These are phyloP conservation scores for Neurospora tetrasperma DNA, from an alignment of 495 filamentous ascomycete genomes.

Conservation along the genomic window DNA sequence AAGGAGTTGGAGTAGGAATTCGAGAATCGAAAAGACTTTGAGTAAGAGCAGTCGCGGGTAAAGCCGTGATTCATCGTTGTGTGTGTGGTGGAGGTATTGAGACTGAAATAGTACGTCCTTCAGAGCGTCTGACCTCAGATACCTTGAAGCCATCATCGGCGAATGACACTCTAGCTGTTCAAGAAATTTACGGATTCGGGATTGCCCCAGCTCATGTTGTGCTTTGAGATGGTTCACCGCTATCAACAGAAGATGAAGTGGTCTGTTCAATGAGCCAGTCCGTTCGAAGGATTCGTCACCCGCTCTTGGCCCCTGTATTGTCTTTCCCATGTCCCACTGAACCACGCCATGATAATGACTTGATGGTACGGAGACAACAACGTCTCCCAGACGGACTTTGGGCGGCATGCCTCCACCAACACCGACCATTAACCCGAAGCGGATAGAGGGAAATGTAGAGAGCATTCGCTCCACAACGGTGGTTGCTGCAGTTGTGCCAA, in stretches of 20 bases:
- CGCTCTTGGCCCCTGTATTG: too few species aligned
- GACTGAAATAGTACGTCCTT: background rate
- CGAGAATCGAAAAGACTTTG: too few species aligned
- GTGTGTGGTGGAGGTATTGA: too few species aligned
- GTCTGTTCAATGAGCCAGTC: background rate
- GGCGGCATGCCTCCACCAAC: background rate
- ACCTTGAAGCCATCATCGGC: background rate
- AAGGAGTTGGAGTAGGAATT: too few species aligned
- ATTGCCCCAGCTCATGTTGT: background rate
- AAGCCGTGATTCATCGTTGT: too few species aligned
- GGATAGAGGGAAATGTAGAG: background rate
- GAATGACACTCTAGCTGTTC: background rate
- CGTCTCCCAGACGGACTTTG: background rate
- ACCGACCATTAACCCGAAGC: background rate
- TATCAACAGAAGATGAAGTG: background rate
- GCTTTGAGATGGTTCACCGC: background rate
- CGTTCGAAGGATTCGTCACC: background rate
- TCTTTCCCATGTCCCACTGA: background rate
- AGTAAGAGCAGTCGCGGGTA: too few species aligned
- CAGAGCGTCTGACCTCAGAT: background rate
- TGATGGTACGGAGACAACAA: background rate
- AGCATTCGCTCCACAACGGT: background rate
- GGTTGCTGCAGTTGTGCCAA: background rate
- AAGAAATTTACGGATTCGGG: background rate
- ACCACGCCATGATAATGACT: background rate